A percentile compares a stretch with the other conserved stretches of the same genome.
Evolutionary conservation across 2,329 filamentous ascomycete genomes (phyloP).

Genomic region (Aspergillus neoniger): DNA sequence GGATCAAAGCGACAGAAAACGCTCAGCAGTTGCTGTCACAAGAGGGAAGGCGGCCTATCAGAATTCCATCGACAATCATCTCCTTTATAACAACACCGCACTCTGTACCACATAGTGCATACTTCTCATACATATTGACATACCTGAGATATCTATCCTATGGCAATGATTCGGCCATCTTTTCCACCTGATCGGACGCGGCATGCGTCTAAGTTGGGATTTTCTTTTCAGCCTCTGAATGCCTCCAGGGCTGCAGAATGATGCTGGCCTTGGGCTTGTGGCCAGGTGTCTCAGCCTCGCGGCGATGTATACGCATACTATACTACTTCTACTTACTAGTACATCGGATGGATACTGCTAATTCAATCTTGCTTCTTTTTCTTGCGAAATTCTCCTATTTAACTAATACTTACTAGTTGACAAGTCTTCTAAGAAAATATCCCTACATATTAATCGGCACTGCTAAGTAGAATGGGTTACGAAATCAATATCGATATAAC

Average conservation of each 20-base stretch:
- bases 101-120: too few relatives aligned
- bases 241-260: slow-evolving; percentile 19
- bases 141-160: neutral
- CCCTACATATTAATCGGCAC: too few relatives aligned
- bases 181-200: slow-evolving; percentile 1
- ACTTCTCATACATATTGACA: neutral
- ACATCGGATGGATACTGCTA: too few relatives aligned
- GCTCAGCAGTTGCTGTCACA: neutral
- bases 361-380: too few relatives aligned
- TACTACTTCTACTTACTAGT: too few relatives aligned
- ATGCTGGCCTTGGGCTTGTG: slow-evolving; percentile 6
- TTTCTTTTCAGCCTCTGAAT: slow-evolving; percentile 19
- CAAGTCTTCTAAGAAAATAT: too few relatives aligned
- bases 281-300: slow-evolving; percentile 17
- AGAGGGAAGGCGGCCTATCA: slow-evolving; percentile 2
- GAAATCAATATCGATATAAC: too few relatives aligned
- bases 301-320: neutral
- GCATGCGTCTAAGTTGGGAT: slow-evolving; percentile 1
- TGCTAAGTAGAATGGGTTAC: too few relatives aligned
- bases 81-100: too few relatives aligned
- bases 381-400: too few relatives aligned
- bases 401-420: too few relatives aligned
- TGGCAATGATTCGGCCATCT: neutral
- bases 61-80: neutral
- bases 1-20: neutral